A percentile compares a stretch with the other conserved stretches of the same genome.
These are phyloP conservation scores for Bipolaris zeicola DNA, from an alignment of 2,329 filamentous ascomycete species.

Conservation along the genomic window DNA sequence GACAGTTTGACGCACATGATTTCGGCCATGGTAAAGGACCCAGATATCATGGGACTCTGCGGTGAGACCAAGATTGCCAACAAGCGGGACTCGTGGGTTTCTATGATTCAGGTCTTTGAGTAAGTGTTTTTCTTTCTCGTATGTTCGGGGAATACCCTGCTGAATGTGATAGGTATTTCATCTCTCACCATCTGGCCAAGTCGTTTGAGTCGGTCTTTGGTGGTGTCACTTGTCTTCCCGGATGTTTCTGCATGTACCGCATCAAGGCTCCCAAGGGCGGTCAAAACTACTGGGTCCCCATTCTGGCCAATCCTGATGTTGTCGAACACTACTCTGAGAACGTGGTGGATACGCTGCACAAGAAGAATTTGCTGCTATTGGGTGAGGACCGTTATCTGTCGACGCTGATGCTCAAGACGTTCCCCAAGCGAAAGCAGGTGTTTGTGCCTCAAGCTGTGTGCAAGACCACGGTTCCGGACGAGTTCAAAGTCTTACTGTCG, in stretches of 20 bases:
- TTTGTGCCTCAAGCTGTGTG: conserved; percentile 98
- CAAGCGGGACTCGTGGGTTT: conserved; percentile 92
- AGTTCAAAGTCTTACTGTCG: conserved; percentile 89
- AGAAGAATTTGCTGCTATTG: conserved; percentile 90
- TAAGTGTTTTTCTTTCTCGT: conserved; percentile 45
- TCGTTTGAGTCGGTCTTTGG: conserved; percentile 98
- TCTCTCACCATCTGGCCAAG: conserved; percentile 95
- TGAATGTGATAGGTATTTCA: conserved; percentile 71
- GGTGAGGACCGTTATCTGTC: conserved; percentile 95
- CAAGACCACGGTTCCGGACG: conserved; percentile 95
- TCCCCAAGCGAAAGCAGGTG: conserved; percentile 98
- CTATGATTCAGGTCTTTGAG: conserved; percentile 98
- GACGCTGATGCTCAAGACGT: conserved; percentile 97
- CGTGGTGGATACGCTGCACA: conserved; percentile 96
- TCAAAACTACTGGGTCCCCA: conserved; percentile 99
- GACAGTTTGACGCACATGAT: conserved; percentile 99
- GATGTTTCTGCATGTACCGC: conserved; percentile 99
- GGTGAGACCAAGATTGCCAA: conserved; percentile 99
- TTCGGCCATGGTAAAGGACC: conserved; percentile 98
- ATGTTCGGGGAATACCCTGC: conserved; percentile 28
- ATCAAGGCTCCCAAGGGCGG: conserved; percentile 99
- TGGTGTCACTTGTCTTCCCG: conserved; percentile 96
- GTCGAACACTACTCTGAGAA: conserved; percentile 99
- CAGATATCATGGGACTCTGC: conserved; percentile 98
- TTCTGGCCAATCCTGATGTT: conserved; percentile 95